Percentiles rank a stretch among this genome's conserved stretches.
These are phyloP conservation scores for Candida coleopterorum DNA, from an alignment of 805 yeast species.

Conservation along the genomic window DNA sequence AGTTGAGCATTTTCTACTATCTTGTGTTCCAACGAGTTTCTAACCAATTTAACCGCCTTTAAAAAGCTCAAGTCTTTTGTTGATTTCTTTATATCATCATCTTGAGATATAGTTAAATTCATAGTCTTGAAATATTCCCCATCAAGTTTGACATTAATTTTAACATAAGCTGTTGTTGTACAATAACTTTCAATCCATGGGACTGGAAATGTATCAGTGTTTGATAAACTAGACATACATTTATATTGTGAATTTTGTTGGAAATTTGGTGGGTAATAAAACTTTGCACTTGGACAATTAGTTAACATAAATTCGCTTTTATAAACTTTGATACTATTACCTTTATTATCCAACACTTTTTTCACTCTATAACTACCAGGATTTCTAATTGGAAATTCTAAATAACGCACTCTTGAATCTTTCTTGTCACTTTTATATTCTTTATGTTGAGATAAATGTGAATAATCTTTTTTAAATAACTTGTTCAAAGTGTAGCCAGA, in stretches of 20 bases:
- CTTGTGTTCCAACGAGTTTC: conserved; percentile 34
- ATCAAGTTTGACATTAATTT: conserved; percentile 22
- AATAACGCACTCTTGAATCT: conserved; percentile 42
- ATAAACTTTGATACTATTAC: conserved; percentile 54
- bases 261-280: conserved; percentile 33
- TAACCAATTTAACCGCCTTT: conserved; percentile 17
- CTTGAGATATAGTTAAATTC: conserved; percentile 19
- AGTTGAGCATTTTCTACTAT: conserved; percentile 15
- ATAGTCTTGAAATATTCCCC: conserved; percentile 20
- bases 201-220: conserved; percentile 33
- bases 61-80: conserved; percentile 35
- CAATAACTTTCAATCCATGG: conserved; percentile 59
- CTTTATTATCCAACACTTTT: conserved; percentile 61
- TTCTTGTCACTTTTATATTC: conserved; percentile 22
- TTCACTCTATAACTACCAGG: conserved; percentile 77
- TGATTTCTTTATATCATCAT: conserved; percentile 1
- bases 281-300: conserved; percentile 69
- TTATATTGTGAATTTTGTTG: conserved; percentile 31
- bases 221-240: conserved; percentile 45
- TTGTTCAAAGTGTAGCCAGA: conserved; percentile 52
- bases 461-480: conserved; percentile 23
- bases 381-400: conserved; percentile 58
- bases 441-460: conserved; percentile 23
- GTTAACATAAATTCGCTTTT: conserved; percentile 64
- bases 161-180: conserved; percentile 57